Evolutionary conservation across 306 rosid genomes (phyloP).

Genomic region (Pterocarpus santalinus): DNA sequence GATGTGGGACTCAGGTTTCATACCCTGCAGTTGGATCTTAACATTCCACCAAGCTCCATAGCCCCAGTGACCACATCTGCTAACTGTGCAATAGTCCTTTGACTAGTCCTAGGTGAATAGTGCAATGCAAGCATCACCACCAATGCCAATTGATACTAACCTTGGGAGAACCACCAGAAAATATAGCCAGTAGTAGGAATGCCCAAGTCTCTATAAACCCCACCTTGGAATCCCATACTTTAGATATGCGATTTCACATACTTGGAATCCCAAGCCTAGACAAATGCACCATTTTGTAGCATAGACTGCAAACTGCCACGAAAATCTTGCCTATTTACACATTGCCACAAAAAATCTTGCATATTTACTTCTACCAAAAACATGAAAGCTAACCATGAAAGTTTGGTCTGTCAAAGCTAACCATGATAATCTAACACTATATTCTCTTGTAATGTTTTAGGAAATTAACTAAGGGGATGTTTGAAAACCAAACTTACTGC

Average conservation of each 20-base stretch:
- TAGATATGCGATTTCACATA: constrained; percentile 3
- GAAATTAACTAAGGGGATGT: background rate
- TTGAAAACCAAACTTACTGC: background rate
- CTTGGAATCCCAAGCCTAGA: too few species aligned
- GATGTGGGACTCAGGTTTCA: background rate
- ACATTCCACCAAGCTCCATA: constrained; percentile 11
- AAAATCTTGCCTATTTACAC: background rate
- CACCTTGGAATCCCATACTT: constrained; percentile 3
- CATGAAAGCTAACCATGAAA: background rate
- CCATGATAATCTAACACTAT: background rate
- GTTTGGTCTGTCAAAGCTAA: too few species aligned
- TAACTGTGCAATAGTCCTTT: background rate
- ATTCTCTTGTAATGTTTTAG: background rate
- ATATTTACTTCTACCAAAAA: background rate
- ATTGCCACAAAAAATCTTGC: background rate
- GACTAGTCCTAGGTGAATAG: constrained; percentile 13
- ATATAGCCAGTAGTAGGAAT: constrained; percentile 5
- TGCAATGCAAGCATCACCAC: constrained; percentile 1
- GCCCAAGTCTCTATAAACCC: background rate
- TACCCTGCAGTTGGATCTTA: constrained; percentile 2
- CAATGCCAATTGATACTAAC: background rate
- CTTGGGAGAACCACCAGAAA: constrained; percentile 26
- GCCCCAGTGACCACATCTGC: background rate
- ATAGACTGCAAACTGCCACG: too few species aligned
- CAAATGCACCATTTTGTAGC: too few species aligned